A percentile compares a stretch with the other conserved stretches of the same genome.
Conservation (phyloP, 148 eudicot species). For the Rhododendron griersonianum region DNA sequence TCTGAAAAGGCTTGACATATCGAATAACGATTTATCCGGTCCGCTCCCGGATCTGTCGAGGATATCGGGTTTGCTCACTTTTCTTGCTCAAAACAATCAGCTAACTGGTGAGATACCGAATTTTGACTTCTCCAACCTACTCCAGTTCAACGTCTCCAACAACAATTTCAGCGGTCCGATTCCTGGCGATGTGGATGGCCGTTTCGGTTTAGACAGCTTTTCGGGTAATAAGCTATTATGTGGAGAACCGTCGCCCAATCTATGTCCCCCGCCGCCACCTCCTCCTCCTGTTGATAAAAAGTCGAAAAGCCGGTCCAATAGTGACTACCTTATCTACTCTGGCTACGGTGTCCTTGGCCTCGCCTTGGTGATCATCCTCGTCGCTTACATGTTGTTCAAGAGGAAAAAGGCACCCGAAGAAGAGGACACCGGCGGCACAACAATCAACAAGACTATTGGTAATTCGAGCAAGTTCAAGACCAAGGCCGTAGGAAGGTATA, state of each 20-base stretch:
- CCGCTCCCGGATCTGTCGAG: slow-evolving; percentile 30
- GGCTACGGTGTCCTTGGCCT: slow-evolving; percentile 28
- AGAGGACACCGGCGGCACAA: neutral
- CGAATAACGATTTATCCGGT: slow-evolving; percentile 30
- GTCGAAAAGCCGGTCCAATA: neutral
- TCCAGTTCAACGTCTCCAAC: slow-evolving; percentile 35
- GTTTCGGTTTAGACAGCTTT: slow-evolving; percentile 27
- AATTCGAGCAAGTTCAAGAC: slow-evolving; percentile 18
- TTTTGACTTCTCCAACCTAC: slow-evolving; percentile 28
- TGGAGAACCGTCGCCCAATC: slow-evolving; percentile 27
- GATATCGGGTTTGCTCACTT: slow-evolving; percentile 33
- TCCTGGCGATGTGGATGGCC: slow-evolving; percentile 18
- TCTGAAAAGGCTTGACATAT: slow-evolving; percentile 34
- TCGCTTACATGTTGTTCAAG: slow-evolving; percentile 16
- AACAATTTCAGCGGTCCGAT: slow-evolving; percentile 38
- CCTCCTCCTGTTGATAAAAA: neutral
- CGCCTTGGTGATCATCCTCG: slow-evolving; percentile 7
- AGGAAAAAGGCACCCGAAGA: neutral
- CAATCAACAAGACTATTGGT: neutral
- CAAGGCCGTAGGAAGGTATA: slow-evolving; percentile 3
- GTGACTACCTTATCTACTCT: slow-evolving; percentile 16
- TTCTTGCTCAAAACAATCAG: slow-evolving; percentile 32
- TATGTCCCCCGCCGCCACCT: slow-evolving; percentile 12
- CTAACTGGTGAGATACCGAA: slow-evolving; percentile 28
- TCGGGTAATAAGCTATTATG: slow-evolving; percentile 39